Conservation (phyloP, 371 early-diverging fungal species). For the Actinomortierella ambigua region DNA sequence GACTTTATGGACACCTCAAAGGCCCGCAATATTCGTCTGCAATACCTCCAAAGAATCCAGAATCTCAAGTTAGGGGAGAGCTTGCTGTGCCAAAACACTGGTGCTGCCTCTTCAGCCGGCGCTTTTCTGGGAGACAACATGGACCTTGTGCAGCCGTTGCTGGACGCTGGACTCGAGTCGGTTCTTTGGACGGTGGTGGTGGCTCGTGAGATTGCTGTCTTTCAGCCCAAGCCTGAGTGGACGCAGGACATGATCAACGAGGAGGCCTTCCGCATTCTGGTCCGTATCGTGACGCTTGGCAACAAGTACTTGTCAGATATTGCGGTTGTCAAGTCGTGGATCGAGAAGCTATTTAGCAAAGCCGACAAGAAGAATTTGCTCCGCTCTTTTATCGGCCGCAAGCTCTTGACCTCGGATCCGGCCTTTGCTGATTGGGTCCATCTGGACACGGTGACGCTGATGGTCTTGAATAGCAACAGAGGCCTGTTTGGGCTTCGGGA, state of each 20-base stretch:
- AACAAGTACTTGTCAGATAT: conserved; percentile 15
- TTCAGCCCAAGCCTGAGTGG: conserved; percentile 20
- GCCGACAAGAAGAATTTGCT: conserved; percentile 7
- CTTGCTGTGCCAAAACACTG: conserved; percentile 10
- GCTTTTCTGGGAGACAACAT: conserved; percentile 22
- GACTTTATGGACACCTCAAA: conserved; percentile 29
- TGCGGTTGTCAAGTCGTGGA: conserved; percentile 6
- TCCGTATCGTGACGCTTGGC: conserved; percentile 24
- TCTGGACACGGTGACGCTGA: conserved; percentile 12
- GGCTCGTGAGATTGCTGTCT: conserved; percentile 24
- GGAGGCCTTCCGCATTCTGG: conserved; percentile 20
- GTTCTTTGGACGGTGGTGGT: conserved; percentile 28
- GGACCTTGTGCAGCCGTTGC: conserved; percentile 22
- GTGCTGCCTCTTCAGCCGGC: conserved; percentile 7
- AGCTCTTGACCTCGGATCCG: conserved; percentile 14
- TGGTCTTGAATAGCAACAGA: not conserved
- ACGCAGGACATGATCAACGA: conserved; percentile 22
- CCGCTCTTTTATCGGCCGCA: conserved; percentile 9
- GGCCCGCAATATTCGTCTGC: conserved; percentile 17
- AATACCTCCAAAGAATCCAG: conserved; percentile 17
- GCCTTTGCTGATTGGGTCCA: conserved; percentile 38
- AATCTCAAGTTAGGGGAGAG: conserved; percentile 1
- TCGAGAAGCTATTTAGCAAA: conserved; percentile 3
- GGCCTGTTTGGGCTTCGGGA: conserved; percentile 16
- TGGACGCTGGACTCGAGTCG: conserved; percentile 24